Base-by-base conservation (phyloP, 768 basidiomycete genomes). In the Boletus vermiculosoides region DNA sequence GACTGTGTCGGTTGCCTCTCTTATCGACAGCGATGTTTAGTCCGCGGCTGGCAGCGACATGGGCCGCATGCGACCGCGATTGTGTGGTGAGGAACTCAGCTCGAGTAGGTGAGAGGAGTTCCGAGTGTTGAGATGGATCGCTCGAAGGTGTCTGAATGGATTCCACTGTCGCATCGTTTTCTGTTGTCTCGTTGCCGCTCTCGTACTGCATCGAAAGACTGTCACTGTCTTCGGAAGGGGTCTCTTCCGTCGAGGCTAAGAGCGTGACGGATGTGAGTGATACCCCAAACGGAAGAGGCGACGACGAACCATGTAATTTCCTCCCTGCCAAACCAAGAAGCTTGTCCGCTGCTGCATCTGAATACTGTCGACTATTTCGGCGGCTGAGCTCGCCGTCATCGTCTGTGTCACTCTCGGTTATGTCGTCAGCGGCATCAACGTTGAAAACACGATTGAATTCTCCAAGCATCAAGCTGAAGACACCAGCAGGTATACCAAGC, bases 391-490 rank as follows among this genome's bases (percentile, higher is more conserved):
- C 81, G 39, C 59, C 72, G n/a, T 69, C 70, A 31, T 66, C 56
- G 31, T 73, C 73, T 16, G 54, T 60, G 20, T 66, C 66, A 12
- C 50, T 65, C 36, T 63, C 63, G 18, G 16, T 53, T n/a, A 46
- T 39, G 47, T 62, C 66, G 33, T 75, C 69, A 41, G 55, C 68
- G 56, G 66, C 68, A 61, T 83, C 86, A 50, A 93, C 92, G 64
- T 93, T 94, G 79, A 97, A 97, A 22, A 96, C 94, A 16, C 86
- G 83, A 63, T 92, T 92, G 75, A 95, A 98, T 70, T 97, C 92
- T 55, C 85, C 87, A 31, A 98, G 82, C 86, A 98, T 92, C 60
- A 97, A 76, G 67, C 92, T 94, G 74, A 98, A 95, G 42, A 98
- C 91, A 8, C 93, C 93, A 4, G 96, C 96, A n/a, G 96, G 96